Evolutionary conservation across 768 basidiomycete genomes (phyloP), one percentile per base, ranked within the genome.

Genomic region (Leucocoprinus sp.): DNA sequence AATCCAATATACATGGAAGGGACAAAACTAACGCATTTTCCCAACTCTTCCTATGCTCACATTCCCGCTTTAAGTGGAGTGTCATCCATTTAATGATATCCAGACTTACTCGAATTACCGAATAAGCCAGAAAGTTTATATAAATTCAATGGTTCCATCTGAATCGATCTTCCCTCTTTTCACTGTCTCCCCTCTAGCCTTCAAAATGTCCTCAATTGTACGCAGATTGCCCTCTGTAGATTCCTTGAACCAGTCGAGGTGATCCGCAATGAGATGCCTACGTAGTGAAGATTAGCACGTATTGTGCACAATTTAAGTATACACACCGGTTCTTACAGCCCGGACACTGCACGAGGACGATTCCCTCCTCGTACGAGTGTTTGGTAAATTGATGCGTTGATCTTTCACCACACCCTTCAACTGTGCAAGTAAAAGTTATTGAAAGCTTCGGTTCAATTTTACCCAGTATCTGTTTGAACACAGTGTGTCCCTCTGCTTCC

Each of bases 281-380:
- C 18, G 27, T 45, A 17, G 27, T 44, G 15, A 26, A 22, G 18
- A 34, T 33, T 18, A 44, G 39, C 40, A 15, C 24, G 17, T n/a
- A 31, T 9, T 18, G 14, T 26, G 24, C 26, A 12, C 9, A 41
- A 37, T 9, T 18, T 42, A 9, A 15, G 7, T 12, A 34, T 17
- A 49, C 44, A 19, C 18, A 91, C 87, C 93, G 69, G 55, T 87
- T 90, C 55, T 85, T 80, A 60, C 95, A 99, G 11, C 75, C 76
- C 1, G 93, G 93, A 65, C 95, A 99, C 59, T 93, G 77, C 1
- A 96, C 77, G 21, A 99, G 69, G 2, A 98, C 93, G 42, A 97
- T 81, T 0, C 95, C 95, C 36, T 72, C 76, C 59, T 85, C 76
- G 63, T 99, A 99, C 15, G 89, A 77, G 36, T 80, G 74, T 58